These are phyloP conservation scores for Trypanosoma avium DNA, from an alignment of 208 protist species.

Conservation along the genomic window DNA sequence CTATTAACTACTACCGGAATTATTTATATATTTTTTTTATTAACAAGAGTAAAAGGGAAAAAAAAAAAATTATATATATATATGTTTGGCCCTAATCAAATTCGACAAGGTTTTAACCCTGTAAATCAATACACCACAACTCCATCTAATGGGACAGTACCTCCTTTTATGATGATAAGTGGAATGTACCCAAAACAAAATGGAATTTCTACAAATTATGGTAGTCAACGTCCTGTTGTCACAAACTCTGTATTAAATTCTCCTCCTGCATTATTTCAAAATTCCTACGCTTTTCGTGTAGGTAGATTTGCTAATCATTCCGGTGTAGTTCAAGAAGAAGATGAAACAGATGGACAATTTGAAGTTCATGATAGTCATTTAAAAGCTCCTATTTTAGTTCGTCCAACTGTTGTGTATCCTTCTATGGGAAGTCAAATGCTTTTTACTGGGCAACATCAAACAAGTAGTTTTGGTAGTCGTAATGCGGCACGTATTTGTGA, in stretches of 20 bases:
- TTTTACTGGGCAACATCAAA: slow-evolving; percentile 42
- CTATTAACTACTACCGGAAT: no score
- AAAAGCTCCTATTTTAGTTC: slow-evolving; percentile 62
- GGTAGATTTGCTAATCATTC: neutral
- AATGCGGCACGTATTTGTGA: slow-evolving; percentile 61
- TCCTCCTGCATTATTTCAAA: neutral
- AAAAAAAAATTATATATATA: no score
- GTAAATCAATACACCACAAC: neutral
- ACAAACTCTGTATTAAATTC: neutral
- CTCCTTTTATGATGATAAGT: slow-evolving; percentile 23
- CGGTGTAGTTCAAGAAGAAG: slow-evolving; percentile 2
- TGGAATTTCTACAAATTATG: neutral
- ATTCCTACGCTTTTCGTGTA: neutral
- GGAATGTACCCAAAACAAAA: slow-evolving; percentile 5
- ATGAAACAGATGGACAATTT: slow-evolving; percentile 29
- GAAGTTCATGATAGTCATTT: slow-evolving; percentile 75
- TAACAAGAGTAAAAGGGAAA: no score
- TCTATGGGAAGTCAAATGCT: slow-evolving; percentile 58
- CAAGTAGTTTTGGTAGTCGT: slow-evolving; percentile 33
- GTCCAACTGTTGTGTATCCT: slow-evolving; percentile 37
- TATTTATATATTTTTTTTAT: no score
- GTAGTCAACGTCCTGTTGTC: neutral
- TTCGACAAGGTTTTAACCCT: slow-evolving; percentile 1
- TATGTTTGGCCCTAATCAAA: slow-evolving; percentile 11
- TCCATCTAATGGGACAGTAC: neutral